Percentiles rank a stretch among this genome's conserved stretches.
Evolutionary conservation across 2,329 filamentous ascomycete species (phyloP).

Genomic region (Drechslerella stenobrocha): DNA sequence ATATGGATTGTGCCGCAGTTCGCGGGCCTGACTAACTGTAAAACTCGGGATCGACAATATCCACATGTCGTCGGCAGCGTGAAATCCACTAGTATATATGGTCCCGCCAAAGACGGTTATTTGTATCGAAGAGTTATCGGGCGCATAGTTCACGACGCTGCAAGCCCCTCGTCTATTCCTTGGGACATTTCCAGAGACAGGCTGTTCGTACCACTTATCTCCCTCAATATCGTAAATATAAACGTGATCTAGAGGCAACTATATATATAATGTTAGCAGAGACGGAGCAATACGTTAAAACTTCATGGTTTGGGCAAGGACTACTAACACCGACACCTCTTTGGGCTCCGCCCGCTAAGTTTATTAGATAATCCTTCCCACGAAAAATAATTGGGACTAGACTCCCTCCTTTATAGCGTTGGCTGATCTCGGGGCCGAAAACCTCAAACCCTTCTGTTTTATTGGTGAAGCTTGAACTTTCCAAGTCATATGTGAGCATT

Average conservation of each 20-base stretch:
- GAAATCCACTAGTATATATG: conserved; percentile 9
- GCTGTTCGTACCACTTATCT: conserved; percentile 29
- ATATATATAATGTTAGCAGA: neutral
- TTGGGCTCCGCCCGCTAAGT: conserved; percentile 18
- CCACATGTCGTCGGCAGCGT: conserved; percentile 18
- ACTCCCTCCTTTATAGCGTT: conserved; percentile 28
- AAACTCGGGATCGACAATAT: conserved; percentile 32
- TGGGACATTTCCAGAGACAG: conserved; percentile 5
- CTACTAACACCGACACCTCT: conserved; percentile 25
- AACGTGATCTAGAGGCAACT: conserved; percentile 15
- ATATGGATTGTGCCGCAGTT: neutral
- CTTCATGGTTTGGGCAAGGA: too few relatives aligned
- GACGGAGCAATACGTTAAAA: too few relatives aligned
- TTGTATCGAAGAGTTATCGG: conserved; percentile 27
- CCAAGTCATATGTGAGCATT: conserved; percentile 27
- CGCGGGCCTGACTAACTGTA: conserved; percentile 7
- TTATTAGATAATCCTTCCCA: conserved; percentile 22
- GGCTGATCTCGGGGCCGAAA: conserved; percentile 1
- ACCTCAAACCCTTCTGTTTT: conserved; percentile 14
- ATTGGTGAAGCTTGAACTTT: conserved; percentile 12
- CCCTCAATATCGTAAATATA: conserved; percentile 35
- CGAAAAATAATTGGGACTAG: conserved; percentile 26
- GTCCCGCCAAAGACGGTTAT: conserved; percentile 22
- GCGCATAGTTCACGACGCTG: conserved; percentile 18
- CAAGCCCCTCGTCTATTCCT: conserved; percentile 18